These are phyloP conservation scores for Venturia oleaginea DNA, from an alignment of 2,329 filamentous ascomycete genomes.

Conservation along the genomic window DNA sequence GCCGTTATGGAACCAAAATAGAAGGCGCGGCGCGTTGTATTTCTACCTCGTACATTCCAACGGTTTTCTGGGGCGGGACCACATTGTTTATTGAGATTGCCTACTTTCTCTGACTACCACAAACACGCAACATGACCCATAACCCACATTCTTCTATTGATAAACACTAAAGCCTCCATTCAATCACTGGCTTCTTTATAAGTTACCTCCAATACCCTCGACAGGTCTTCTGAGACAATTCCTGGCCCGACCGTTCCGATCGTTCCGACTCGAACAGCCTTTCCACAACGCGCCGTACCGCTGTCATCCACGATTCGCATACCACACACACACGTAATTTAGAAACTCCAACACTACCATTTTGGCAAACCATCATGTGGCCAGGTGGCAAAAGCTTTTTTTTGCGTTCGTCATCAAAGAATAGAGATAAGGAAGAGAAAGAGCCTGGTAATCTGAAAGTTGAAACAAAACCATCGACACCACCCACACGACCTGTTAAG, in stretches of 20 bases:
- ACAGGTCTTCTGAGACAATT: background rate
- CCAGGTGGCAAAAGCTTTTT: background rate
- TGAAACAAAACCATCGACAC: background rate
- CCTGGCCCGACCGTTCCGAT: background rate
- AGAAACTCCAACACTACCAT: no score
- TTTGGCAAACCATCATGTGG: background rate
- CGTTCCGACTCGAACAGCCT: background rate
- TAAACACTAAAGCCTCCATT: background rate
- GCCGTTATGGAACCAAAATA: background rate
- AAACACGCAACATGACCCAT: background rate
- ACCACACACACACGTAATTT: background rate
- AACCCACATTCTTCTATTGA: background rate
- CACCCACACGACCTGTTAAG: background rate
- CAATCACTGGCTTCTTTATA: background rate
- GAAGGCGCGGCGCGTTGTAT: background rate
- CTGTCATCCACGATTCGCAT: background rate
- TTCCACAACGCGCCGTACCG: background rate
- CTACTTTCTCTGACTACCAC: background rate
- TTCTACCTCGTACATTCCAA: background rate
- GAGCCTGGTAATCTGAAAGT: background rate
- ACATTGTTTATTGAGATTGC: slow-evolving; percentile 1
- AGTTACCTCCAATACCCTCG: background rate
- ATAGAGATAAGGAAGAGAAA: background rate
- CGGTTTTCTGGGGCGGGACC: background rate
- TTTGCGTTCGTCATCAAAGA: background rate